Percentiles rank a stretch among this genome's conserved stretches.
phyloP scores from a whole-genome alignment of 2,329 filamentous ascomycete species.

The Aspergillus sp. region DNA sequence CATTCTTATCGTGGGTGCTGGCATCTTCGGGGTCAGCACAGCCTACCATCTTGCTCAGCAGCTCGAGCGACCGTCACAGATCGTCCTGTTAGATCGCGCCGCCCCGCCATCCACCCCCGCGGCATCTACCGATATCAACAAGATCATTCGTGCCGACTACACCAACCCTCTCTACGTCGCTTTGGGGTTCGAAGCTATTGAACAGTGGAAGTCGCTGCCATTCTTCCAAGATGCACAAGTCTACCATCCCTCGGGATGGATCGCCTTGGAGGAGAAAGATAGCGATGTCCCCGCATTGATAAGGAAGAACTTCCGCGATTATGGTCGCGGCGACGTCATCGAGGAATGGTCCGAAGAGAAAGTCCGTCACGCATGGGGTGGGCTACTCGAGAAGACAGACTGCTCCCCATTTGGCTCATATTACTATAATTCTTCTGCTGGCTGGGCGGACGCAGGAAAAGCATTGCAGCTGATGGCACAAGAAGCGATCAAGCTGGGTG shows the following conservation, averaged over 20 bases:
- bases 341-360: constrained; percentile 49
- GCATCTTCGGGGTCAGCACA: constrained; percentile 67
- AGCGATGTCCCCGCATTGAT: constrained; percentile 55
- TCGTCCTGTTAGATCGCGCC: constrained; percentile 62
- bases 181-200: constrained; percentile 66
- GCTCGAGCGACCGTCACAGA: constrained; percentile 49
- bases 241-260: constrained; percentile 65
- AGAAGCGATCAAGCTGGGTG: constrained; percentile 48
- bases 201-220: constrained; percentile 60
- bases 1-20: constrained; percentile 63
- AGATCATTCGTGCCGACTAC: constrained; percentile 71
- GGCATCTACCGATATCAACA: constrained; percentile 74
- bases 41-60: constrained; percentile 63
- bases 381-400: constrained; percentile 41
- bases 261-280: constrained; percentile 55
- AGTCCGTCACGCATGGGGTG: constrained; percentile 44
- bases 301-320: constrained; percentile 54
- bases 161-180: constrained; percentile 64
- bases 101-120: constrained; percentile 54
- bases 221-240: constrained; percentile 53
- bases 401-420: constrained; percentile 43
- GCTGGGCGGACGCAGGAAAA: constrained; percentile 55
- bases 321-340: constrained; percentile 45
- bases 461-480: constrained; percentile 50
- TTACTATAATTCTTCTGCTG: constrained; percentile 55